phyloP scores from a whole-genome alignment of 2,329 filamentous ascomycete genomes.

The Talaromyces marneffei region DNA sequence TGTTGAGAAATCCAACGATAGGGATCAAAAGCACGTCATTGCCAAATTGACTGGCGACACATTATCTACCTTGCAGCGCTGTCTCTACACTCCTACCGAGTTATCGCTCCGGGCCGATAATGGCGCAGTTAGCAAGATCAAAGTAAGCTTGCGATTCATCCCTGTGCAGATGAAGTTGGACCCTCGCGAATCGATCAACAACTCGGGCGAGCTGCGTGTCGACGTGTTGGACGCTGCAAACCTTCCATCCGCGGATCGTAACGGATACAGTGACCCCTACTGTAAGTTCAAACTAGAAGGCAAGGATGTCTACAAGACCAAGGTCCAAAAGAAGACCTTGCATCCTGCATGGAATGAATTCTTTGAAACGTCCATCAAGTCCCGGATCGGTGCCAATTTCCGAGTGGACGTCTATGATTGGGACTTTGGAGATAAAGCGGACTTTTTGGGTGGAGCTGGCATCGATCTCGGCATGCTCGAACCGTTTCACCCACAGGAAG shows the following conservation, averaged over 20 bases:
- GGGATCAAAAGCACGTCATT: constrained; percentile 64
- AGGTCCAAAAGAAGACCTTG: constrained; percentile 93
- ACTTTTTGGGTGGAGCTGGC: constrained; percentile 71
- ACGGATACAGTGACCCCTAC: constrained; percentile 95
- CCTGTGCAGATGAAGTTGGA: constrained; percentile 92
- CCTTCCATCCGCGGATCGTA: constrained; percentile 88
- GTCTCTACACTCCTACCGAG: constrained; percentile 82
- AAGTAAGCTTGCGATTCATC: constrained; percentile 89
- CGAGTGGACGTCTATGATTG: constrained; percentile 83
- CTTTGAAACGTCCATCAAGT: constrained; percentile 78
- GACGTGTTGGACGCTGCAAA: constrained; percentile 81
- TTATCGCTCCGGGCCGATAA: constrained; percentile 73
- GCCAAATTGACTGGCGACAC: constrained; percentile 82
- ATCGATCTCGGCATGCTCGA: constrained; percentile 77
- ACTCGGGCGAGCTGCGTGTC: constrained; percentile 92
- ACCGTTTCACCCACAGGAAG: constrained; percentile 75
- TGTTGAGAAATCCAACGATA: constrained; percentile 68
- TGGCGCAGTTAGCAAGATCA: constrained; percentile 71
- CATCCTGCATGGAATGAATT: constrained; percentile 94
- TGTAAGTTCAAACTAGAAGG: constrained; percentile 90
- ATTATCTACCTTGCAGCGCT: constrained; percentile 78
- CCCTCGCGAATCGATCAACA: constrained; percentile 95
- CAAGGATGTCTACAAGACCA: constrained; percentile 88
- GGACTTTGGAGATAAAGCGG: constrained; percentile 93
- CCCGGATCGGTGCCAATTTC: constrained; percentile 79